Evolutionary conservation across 1,139 yeast genomes (phyloP), one percentile per base, ranked within the genome.

Genomic region (Oligophagozyma castellii): DNA sequence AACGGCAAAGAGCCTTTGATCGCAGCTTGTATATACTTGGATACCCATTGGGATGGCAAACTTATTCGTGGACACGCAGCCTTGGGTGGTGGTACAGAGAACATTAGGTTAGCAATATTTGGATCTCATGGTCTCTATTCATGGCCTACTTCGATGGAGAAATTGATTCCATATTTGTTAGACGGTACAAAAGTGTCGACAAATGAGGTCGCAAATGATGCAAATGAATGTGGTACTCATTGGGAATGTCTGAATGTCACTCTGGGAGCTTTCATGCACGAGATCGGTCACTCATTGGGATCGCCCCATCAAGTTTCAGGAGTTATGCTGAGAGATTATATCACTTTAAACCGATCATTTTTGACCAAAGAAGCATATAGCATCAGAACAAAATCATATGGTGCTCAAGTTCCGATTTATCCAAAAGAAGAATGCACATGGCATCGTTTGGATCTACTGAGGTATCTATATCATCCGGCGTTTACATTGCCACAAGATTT

Each of bases 251-350:
- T 79, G 24, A 77, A 79, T 36, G 67, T 89, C 24, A 83, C 95
- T 2, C 53, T 81, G 49, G 96, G 98, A 24, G 96, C 96, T 0
- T 84, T 83, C 44, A 66, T 86, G 78, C 98, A 89, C 51, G 96
- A 89, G 51, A 76, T 84, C 31, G 96, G 98, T 2, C 96, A 89
- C 51, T 59, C 70, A 16, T 59, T 86, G 23, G 95, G 95, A 0
- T 78, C 92, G 40, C 95, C 96, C 2, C 96, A 89, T 53, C 93
- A 84, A 54, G 79, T 73, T 3, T 61, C 65, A 42, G 96, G 96
- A 12, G 79, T 86, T 14, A 89, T 89, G 96, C 55, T 83, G 26
- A 64, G 95, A 36, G 95, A 80, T 39, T 89, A 86, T 47, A 62
- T 75, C 10, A 68, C 76, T 42, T 68, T 83, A 63, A 80, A 86